A percentile compares a stretch with the other conserved stretches of the same genome.
Conservation (phyloP, 352 stramenopile genomes). For the Phytophthora syringae region DNA sequence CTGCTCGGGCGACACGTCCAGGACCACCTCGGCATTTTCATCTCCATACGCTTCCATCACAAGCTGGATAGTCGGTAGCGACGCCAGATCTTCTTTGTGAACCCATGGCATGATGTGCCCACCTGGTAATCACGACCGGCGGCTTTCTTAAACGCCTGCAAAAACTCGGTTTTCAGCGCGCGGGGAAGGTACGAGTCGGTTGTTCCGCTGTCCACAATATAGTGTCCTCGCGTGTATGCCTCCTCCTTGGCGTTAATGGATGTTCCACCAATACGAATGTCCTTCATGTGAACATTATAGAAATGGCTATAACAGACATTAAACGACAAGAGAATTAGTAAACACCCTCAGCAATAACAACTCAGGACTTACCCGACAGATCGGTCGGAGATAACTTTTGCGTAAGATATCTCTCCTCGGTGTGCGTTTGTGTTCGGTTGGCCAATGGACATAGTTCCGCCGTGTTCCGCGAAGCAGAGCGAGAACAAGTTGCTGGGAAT, state of each 20-base stretch:
- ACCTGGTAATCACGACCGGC: conserved; percentile 58
- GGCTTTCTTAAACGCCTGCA: conserved; percentile 57
- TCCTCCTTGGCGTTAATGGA: conserved; percentile 58
- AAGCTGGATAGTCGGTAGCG: conserved; percentile 71
- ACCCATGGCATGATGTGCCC: conserved; percentile 52
- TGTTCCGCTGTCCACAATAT: conserved; percentile 87
- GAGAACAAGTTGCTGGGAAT: conserved; percentile 82
- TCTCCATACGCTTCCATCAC: conserved; percentile 71
- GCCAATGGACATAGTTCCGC: conserved; percentile 76
- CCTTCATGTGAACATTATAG: conserved; percentile 71
- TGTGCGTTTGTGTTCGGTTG: conserved; percentile 55
- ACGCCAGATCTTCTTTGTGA: conserved; percentile 59
- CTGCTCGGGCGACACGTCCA: conserved; percentile 66
- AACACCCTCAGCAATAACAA: background rate
- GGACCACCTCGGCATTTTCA: conserved; percentile 60
- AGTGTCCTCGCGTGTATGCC: conserved; percentile 58
- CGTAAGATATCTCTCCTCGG: conserved; percentile 60
- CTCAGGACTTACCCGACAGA: conserved; percentile 25
- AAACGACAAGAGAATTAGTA: conserved; percentile 10
- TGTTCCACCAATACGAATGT: conserved; percentile 67
- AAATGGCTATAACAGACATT: conserved; percentile 48
- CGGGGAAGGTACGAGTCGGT: conserved; percentile 83
- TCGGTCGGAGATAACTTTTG: conserved; percentile 54
- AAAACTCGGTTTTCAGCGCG: conserved; percentile 59
- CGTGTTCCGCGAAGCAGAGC: conserved; percentile 76